phyloP scores from a whole-genome alignment of 208 protist species.

The Leishmania tropica region DNA sequence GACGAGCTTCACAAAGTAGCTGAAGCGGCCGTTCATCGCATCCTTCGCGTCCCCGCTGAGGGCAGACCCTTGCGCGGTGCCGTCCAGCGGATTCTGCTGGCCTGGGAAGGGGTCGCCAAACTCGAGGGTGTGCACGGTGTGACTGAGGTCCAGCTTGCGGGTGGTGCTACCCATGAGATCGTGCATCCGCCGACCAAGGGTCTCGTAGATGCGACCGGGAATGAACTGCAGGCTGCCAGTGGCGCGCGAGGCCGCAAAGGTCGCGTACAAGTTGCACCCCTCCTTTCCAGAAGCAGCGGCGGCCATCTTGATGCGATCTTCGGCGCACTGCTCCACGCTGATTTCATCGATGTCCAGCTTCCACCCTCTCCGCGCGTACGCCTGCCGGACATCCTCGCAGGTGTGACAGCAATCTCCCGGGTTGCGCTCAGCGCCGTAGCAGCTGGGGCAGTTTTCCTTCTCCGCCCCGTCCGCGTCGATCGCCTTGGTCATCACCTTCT shows the following conservation, averaged over 20 bases:
- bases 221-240: conserved; percentile 87
- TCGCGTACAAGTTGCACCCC: conserved; percentile 81
- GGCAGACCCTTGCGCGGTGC: conserved; percentile 34
- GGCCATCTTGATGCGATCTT: conserved; percentile 52
- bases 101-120: conserved; percentile 83
- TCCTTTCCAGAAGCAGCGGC: conserved; percentile 38
- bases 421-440: conserved; percentile 74
- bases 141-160: conserved; percentile 68
- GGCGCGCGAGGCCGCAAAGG: conserved; percentile 73
- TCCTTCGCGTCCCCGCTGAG: conserved; percentile 24
- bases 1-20: conserved; percentile 89
- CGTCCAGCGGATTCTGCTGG: conserved; percentile 79
- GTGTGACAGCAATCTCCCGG: conserved; percentile 80
- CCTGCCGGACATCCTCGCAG: conserved; percentile 76
- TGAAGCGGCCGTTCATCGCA: conserved; percentile 75
- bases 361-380: conserved; percentile 69
- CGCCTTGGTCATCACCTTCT: conserved; percentile 40
- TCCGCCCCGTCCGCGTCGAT: conserved; percentile 47
- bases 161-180: conserved; percentile 59
- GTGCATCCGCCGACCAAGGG: conserved; percentile 50
- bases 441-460: conserved; percentile 77
- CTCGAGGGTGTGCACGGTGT: conserved; percentile 78
- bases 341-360: conserved; percentile 62
- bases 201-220: conserved; percentile 57
- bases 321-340: conserved; percentile 69